Percentiles rank a stretch among this genome's conserved stretches.
Evolutionary conservation across 176 grass and related monocot genomes (phyloP).

Genomic region (Urochloa ruziziensis): DNA sequence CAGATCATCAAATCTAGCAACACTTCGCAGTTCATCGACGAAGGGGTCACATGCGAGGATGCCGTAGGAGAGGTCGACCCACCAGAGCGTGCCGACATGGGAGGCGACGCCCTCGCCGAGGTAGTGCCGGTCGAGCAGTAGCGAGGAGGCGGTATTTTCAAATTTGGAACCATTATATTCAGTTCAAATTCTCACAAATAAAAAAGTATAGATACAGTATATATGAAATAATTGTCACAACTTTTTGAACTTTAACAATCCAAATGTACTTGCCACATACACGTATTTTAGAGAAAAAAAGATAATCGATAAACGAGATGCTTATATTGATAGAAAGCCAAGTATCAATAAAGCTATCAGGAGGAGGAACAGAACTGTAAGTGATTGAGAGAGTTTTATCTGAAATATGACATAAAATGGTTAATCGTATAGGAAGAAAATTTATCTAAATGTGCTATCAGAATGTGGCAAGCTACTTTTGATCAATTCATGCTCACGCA

Average conservation of each 20-base stretch:
- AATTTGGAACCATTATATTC: too few species aligned
- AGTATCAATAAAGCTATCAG: too few species aligned
- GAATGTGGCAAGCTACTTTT: conserved; percentile 68
- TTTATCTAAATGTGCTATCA: conserved; percentile 26
- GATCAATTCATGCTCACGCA: conserved; percentile 84
- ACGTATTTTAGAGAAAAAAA: too few species aligned
- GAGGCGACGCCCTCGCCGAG: neutral
- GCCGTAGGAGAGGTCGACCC: conserved; percentile 13
- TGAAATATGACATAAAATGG: conserved; percentile 38
- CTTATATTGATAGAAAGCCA: too few species aligned
- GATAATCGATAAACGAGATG: too few species aligned
- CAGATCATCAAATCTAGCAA: too few species aligned
- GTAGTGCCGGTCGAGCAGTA: neutral
- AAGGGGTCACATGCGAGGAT: neutral
- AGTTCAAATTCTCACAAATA: too few species aligned
- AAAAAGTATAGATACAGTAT: too few species aligned
- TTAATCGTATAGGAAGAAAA: conserved; percentile 15
- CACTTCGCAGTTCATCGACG: neutral
- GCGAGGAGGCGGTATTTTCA: neutral
- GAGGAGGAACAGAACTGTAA: too few species aligned
- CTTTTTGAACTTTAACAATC: too few species aligned
- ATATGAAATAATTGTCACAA: too few species aligned
- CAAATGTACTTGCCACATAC: too few species aligned
- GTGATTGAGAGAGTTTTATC: conserved; percentile 91
- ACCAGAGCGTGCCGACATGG: conserved; percentile 15